Base-by-base conservation (phyloP, 225 moss, liverwort and hornwort genomes). In the Pleurozium schreberi region DNA sequence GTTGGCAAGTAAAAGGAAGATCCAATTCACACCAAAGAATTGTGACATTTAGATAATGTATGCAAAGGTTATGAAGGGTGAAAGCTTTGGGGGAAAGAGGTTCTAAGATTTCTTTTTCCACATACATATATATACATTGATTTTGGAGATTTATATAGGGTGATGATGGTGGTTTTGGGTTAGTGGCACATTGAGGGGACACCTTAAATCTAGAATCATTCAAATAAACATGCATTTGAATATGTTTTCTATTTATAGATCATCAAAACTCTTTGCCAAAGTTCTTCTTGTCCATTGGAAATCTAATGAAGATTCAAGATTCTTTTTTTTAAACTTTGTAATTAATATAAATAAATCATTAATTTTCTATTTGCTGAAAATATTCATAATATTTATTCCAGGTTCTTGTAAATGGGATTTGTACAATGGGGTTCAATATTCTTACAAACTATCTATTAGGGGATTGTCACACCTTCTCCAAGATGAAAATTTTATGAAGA, bases 351-450 rank as follows among this genome's bases (percentile, higher is more conserved):
- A 13, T 50, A 33, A 49, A 34, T 34, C 7, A 34, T 21, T 13
- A 22, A 20, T 0, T 50, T 33, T 12, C 4, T 20, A 50, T 12
- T 8, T 31, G 12, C 1, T 49, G 0, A 20, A 19, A 49, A 33
- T 18, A 9, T 27, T 31, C 0, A 18, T 7, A 18, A 47, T 30
- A 73, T 45, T 5, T 18, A 45, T 9, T 6, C 30, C 19, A 19
- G 7, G 4, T 3, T 73, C 45, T 45, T 3, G 5, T 18, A 49
- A 31, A 47, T 49, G 12, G 30, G 19, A 4, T 2, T 47, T 49
- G 12, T 75, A 12, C 0, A 25, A 1, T 49, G 1, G 2, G 1
- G 0, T 1, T 1, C 1, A 0, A 49, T 12, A 50, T 47, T 20
- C 20, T 45, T 49, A 20, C 75, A 75, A 49, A 49, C 11, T 74